phyloP scores from a whole-genome alignment of 2,329 filamentous ascomycete genomes.

The Sarocladiaceae sp. region DNA sequence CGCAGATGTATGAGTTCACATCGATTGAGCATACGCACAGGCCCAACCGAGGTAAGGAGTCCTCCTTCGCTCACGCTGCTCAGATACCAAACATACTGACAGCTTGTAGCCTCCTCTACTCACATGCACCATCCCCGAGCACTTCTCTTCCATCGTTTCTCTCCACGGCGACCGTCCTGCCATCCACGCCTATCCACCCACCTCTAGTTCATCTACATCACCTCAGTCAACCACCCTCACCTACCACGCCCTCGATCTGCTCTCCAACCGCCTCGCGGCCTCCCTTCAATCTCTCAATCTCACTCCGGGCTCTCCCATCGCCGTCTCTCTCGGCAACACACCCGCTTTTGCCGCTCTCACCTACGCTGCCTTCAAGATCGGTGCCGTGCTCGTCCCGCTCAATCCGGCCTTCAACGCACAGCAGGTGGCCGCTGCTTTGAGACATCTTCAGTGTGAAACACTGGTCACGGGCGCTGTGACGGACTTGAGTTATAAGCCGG shows the following conservation, averaged over 20 bases:
- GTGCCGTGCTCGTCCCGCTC: conserved; percentile 87
- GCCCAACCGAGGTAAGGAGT: conserved; percentile 11
- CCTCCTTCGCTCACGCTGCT: not conserved
- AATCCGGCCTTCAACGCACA: conserved; percentile 81
- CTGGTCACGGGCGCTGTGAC: conserved; percentile 84
- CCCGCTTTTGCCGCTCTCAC: conserved; percentile 77
- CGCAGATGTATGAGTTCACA: conserved; percentile 11
- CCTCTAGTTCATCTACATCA: conserved; percentile 34
- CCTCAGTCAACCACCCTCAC: conserved; percentile 54
- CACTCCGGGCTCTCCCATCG: conserved; percentile 75
- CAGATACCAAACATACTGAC: not conserved
- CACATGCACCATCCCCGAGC: conserved; percentile 61
- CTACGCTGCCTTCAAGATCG: conserved; percentile 89
- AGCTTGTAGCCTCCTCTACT: conserved; percentile 57
- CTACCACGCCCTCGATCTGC: conserved; percentile 67
- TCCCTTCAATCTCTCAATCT: conserved; percentile 67
- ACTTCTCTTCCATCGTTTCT: conserved; percentile 62
- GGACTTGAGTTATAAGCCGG: conserved; percentile 64
- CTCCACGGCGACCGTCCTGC: conserved; percentile 57
- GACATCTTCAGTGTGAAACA: conserved; percentile 65
- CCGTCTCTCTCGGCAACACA: conserved; percentile 79
- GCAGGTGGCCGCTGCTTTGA: conserved; percentile 73
- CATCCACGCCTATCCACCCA: conserved; percentile 44
- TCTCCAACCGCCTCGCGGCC: conserved; percentile 69
- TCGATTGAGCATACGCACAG: conserved; percentile 14